A percentile compares a stretch with the other conserved stretches of the same genome.
These are phyloP conservation scores for Elymus sibiricus DNA, from an alignment of 176 grass and related monocot genomes.

Conservation along the genomic window DNA sequence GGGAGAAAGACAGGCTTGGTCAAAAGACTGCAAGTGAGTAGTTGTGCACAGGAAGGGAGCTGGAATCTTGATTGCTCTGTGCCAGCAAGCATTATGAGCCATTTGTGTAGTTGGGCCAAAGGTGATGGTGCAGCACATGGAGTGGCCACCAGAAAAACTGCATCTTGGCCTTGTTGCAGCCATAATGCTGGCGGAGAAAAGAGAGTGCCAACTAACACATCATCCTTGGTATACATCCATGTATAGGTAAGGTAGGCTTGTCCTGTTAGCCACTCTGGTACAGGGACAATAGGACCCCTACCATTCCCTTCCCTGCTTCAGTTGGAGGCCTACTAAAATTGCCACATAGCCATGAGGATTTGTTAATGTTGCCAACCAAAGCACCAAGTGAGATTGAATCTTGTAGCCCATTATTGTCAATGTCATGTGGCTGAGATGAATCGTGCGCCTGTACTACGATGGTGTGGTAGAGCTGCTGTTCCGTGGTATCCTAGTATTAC, in stretches of 20 bases:
- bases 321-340: constrained; percentile 32
- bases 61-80: constrained; percentile 37
- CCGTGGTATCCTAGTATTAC: constrained; percentile 9
- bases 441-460: constrained; percentile 2
- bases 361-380: background rate
- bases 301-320: background rate
- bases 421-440: constrained; percentile 7
- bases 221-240: constrained; percentile 28
- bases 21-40: constrained; percentile 33
- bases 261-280: constrained; percentile 14
- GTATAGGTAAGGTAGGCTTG: constrained; percentile 24
- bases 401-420: background rate
- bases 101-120: constrained; percentile 34
- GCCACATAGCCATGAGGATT: constrained; percentile 14
- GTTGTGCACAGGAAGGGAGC: constrained; percentile 33
- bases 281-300: constrained; percentile 27
- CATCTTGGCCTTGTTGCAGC: constrained; percentile 31
- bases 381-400: constrained; percentile 14
- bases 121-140: constrained; percentile 44
- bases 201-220: constrained; percentile 46
- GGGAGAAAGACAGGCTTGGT: constrained; percentile 21
- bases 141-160: constrained; percentile 22
- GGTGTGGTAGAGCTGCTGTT: constrained; percentile 17
- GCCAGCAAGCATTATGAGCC: constrained; percentile 42
- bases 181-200: constrained; percentile 49